Base-by-base conservation (phyloP, 1,284 basidiomycete genomes). In the Xanthoconium separans region DNA sequence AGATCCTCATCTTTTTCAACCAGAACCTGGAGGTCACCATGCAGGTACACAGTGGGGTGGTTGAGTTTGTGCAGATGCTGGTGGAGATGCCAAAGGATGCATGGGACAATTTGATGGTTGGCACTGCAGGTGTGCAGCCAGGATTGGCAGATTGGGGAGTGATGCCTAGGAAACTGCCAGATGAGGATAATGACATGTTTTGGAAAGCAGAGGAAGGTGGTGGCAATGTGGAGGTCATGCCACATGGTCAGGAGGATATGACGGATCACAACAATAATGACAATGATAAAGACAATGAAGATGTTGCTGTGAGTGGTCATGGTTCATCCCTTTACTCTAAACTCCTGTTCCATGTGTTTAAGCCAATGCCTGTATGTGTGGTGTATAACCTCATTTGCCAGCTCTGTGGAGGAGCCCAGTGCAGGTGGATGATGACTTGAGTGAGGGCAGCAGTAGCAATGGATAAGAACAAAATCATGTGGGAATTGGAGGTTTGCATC, bases 341-440 rank as follows among this genome's bases (percentile, higher is more conserved):
- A n/a, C n/a, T n/a, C n/a, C n/a, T 42, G 47, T 39, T 37, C 36
- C 20, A n/a, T n/a, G n/a, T n/a, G n/a, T 47, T 49, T 22, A 58
- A 88, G 85, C 77, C 83, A 4, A 70, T 88, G 61, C 85, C 84
- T 8, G 69, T 83, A 31, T 80, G 85, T 6, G 65, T 85, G n/a
- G 66, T 89, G 16, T 76, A 83, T 13, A 84, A 83, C 61, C 67
- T 89, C 12, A 61, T 89, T 47, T 79, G 77, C 54, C 72, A 84
- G 10, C 77, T 89, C 59, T 88, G 84, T 81, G 83, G 85, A 34
- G 71, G 77, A 12, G 57, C 64, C 69, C 62, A 2, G 60, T 65
- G 13, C 66, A 61, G 20, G 67, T 71, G 7, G 12, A 34, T 15
- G 34, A 34, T 13, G 62, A 62, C 11, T 72, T 67, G 2, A 70